Evolutionary conservation across 768 basidiomycete genomes (phyloP), one percentile per base, ranked within the genome.

Genomic region (Suillus weaverae): DNA sequence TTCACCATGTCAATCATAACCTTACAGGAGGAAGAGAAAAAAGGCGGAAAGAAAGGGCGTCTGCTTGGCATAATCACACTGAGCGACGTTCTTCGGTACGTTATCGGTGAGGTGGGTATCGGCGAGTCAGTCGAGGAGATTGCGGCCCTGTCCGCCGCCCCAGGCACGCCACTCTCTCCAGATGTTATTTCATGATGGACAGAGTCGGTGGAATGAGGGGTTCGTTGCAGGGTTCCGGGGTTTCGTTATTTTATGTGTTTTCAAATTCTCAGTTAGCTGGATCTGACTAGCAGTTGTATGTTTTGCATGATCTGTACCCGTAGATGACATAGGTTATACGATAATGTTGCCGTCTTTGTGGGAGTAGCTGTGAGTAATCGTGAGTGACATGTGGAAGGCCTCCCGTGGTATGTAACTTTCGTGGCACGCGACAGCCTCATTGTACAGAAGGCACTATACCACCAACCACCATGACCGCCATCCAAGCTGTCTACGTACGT

Each of bases 11-110:
- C 41, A 50, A 56, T 60, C 56, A n/a, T 61, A 33, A 44, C 48
- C 54, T 60, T 60, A 11, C 67, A 93, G 91, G 91, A 92, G 73
- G 92, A 94, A 79, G 92, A 92, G 73, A 85, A 81, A 70, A 82
- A 80, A 68, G 92, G 92, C 14, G 92, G 92, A 4, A 91, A 87
- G 80, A 92, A 91, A 74, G 92, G 95, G 0, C 83, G 92, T 2
- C 80, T 97, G 5, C 77, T 95, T 53, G 94, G 94, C 0, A 87
- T 97, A 70, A 92, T 97, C 73, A 92, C 93, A 5, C 82, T 97
- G 61, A 92, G 90, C 75, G 94, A 97, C 72, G 93, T 97, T 50
- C 78, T 97, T 57, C 87, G 89, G 38, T 94, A 95, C 71, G 80
- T 95, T 64, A 89, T 95, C 61, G 88, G 88, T 39, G 84, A 87